A percentile compares a stretch with the other conserved stretches of the same genome.
phyloP scores from a whole-genome alignment of 345 rosid species.

The Angophora floribunda region DNA sequence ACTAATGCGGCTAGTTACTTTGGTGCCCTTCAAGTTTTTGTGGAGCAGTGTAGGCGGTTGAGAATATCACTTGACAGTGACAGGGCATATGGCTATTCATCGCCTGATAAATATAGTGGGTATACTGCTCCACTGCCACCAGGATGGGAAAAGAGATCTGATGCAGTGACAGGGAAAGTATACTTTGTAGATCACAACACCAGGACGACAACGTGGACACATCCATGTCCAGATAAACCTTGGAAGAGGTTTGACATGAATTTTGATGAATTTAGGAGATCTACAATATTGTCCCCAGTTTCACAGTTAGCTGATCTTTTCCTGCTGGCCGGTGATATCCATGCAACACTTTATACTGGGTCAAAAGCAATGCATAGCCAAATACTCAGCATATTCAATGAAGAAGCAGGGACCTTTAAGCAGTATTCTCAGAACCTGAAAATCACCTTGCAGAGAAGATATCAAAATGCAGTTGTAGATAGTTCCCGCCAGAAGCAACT shows the following conservation, averaged over 20 bases:
- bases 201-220: slow-evolving; percentile 86
- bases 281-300: slow-evolving; percentile 83
- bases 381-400: slow-evolving; percentile 88
- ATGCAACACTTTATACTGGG: slow-evolving; percentile 98
- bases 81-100: slow-evolving; percentile 46
- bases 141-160: slow-evolving; percentile 95
- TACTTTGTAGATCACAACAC: slow-evolving; percentile 94
- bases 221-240: slow-evolving; percentile 97
- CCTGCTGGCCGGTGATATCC: slow-evolving; percentile 92
- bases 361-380: slow-evolving; percentile 99
- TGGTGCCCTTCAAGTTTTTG: slow-evolving; percentile 90
- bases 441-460: slow-evolving; percentile 89
- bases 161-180: slow-evolving; percentile 85
- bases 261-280: slow-evolving; percentile 81
- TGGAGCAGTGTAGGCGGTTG: slow-evolving; percentile 86
- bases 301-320: slow-evolving; percentile 92
- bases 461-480: slow-evolving; percentile 82
- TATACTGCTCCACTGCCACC: slow-evolving; percentile 90
- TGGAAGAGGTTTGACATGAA: slow-evolving; percentile 98
- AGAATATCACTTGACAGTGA: slow-evolving; percentile 89
- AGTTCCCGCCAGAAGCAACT: slow-evolving; percentile 97
- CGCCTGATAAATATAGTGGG: slow-evolving; percentile 48
- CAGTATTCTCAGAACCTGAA: slow-evolving; percentile 91
- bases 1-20: slow-evolving; percentile 98
- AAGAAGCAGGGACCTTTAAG: slow-evolving; percentile 82